Base-by-base conservation (phyloP, 176 grass and related monocot species). In the Eleusine indica region DNA sequence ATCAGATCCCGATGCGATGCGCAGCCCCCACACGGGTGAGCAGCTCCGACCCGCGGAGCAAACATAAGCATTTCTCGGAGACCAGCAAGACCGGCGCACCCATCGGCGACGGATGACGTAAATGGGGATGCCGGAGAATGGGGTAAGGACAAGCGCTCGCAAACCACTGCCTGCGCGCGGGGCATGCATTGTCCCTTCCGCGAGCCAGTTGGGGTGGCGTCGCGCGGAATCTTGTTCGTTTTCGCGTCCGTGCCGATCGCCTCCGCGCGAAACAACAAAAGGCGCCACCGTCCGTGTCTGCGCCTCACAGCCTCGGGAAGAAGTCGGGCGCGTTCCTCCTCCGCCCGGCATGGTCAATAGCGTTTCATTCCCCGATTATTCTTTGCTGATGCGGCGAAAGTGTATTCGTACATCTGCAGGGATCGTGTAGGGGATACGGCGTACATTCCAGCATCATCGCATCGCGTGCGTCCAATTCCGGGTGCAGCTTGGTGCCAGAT, bases 51-150 rank as follows among this genome's bases (percentile, higher is more conserved):
- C 79, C 15, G 75, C 6, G 35, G 68, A 6, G 35, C 40, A 16
- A 25, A 49, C 75, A 79, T 88, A 16, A 25, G 61, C 75, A 79
- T 88, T 65, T 83, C 67, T 67, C 62, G 86, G 75, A 67, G 68
- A 74, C 13, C 18, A 21, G 39, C 28, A 21, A 29, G 48, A 49
- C n/a, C 52, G 56, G 82, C 42, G 37, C 69, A 30, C 19, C 29
- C 58, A 37, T 75, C 70, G 65, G 1, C 82, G 14, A 76, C 18
- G 37, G 76, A 8, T 89, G 77, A 81, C 82, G 71, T 28, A 14
- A 2, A 52, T 3, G 49, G 28, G 76, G 83, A 86, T 86, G 78
- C 72, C 47, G 66, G 46, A 46, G 66, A 5, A 28, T 17, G 3
- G 56, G 21, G 37, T 25, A 73, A 68, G 37, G 83, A 86, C 82